Evolutionary conservation across 1,139 yeast genomes (phyloP).

Genomic region (Candida pseudoviswanathii): DNA sequence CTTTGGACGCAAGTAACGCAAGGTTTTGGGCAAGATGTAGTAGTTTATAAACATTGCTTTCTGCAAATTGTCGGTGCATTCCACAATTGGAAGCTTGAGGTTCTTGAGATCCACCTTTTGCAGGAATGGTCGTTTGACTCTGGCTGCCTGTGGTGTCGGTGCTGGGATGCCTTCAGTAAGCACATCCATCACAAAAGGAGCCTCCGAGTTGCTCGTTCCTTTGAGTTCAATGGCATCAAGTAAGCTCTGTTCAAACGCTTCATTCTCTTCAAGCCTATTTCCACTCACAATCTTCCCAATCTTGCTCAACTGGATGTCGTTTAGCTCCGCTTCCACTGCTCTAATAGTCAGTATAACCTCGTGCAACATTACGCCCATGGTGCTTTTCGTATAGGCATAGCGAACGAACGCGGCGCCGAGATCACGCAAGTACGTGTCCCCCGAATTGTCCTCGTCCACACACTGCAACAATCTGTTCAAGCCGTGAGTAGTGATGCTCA

Average conservation of each 20-base stretch:
- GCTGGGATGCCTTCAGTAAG: too few species aligned
- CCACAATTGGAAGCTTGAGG: slow-evolving; percentile 1
- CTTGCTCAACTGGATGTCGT: neutral
- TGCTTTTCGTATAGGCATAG: neutral
- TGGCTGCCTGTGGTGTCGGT: neutral
- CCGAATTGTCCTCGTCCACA: neutral
- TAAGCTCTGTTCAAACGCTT: neutral
- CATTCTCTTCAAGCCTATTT: slow-evolving; percentile 1
- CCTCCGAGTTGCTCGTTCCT: neutral
- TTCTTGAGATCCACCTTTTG: neutral
- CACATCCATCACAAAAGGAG: too few species aligned
- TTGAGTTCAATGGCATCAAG: neutral
- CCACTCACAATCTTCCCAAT: slow-evolving; percentile 1
- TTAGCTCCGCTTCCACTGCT: neutral
- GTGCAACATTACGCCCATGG: neutral
- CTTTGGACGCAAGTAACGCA: neutral
- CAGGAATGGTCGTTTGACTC: neutral
- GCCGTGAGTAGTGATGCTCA: neutral
- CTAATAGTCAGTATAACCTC: neutral
- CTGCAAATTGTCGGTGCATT: neutral
- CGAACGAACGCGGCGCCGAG: slow-evolving; percentile 1
- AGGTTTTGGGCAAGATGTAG: neutral
- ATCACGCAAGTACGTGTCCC: neutral
- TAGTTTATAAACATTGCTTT: neutral
- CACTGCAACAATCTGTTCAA: neutral